phyloP scores from a whole-genome alignment of 352 stramenopile genomes.

The Pythium aristosporum region DNA sequence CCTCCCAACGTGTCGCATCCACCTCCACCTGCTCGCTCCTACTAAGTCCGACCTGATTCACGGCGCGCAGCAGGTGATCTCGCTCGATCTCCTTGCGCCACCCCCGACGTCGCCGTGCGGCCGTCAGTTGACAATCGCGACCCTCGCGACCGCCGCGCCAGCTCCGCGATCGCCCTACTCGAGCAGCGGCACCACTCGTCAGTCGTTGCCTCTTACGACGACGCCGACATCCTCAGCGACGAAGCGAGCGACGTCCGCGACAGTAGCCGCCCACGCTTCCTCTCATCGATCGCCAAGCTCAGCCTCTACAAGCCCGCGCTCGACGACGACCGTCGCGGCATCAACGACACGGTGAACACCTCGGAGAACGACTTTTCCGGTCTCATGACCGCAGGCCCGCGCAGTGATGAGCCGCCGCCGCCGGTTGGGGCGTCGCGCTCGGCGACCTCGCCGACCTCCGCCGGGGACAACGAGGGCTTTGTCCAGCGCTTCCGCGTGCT shows the following conservation, averaged over 20 bases:
- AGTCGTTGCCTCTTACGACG: constrained; percentile 6
- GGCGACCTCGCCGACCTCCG: not conserved
- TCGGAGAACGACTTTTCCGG: constrained; percentile 21
- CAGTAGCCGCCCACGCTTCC: not conserved
- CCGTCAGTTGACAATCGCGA: constrained; percentile 7
- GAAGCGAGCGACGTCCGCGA: no score
- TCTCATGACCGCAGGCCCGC: constrained; percentile 8
- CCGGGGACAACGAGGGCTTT: constrained; percentile 18
- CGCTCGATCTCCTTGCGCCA: not conserved
- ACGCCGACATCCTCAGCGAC: constrained; percentile 11
- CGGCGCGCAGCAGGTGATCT: not conserved
- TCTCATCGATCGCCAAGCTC: not conserved
- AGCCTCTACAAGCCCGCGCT: not conserved
- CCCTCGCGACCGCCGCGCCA: constrained; percentile 19
- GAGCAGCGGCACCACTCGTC: constrained; percentile 14
- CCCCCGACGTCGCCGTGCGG: constrained; percentile 10
- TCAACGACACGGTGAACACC: constrained; percentile 20
- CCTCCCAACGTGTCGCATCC: not conserved
- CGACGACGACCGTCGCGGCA: constrained; percentile 1
- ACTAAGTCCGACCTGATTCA: constrained; percentile 6
- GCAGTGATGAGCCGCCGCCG: not conserved
- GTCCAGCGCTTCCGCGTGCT: constrained; percentile 39
- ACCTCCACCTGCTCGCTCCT: constrained; percentile 3
- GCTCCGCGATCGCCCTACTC: constrained; percentile 21
- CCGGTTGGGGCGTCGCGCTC: not conserved